phyloP scores from a whole-genome alignment of 768 basidiomycete genomes.

The Boletus reticulatus region DNA sequence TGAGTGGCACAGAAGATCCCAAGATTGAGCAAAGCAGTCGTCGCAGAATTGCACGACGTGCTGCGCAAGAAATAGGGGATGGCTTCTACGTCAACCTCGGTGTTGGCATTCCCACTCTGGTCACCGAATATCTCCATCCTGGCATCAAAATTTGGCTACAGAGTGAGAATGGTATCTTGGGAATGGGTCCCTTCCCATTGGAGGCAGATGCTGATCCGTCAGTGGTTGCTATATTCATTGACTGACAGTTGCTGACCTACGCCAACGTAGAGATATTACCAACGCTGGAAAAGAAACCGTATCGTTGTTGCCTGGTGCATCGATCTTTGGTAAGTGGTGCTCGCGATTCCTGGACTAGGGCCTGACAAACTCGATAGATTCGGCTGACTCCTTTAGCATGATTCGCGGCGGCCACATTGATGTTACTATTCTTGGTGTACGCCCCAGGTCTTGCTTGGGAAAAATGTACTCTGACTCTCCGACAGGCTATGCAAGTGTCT shows the following conservation, averaged over 20 bases:
- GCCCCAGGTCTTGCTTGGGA: conserved; percentile 44
- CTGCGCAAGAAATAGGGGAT: conserved; percentile 84
- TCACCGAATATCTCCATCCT: conserved; percentile 68
- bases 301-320: conserved; percentile 85
- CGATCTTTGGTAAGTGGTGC: conserved; percentile 73
- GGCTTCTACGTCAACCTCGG: conserved; percentile 85
- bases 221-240: conserved; percentile 27
- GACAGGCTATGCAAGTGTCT: conserved; percentile 91
- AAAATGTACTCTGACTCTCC: neutral
- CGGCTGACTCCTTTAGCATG: conserved; percentile 91
- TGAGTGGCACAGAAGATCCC: conserved; percentile 40
- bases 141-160: conserved; percentile 80
- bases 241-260: conserved; percentile 26
- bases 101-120: conserved; percentile 88
- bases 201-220: conserved; percentile 76
- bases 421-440: conserved; percentile 85
- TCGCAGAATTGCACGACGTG: conserved; percentile 75
- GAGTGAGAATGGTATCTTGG: conserved; percentile 85
- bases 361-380: conserved; percentile 42
- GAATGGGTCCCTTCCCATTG: conserved; percentile 84
- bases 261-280: conserved; percentile 71
- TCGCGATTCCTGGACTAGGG: conserved; percentile 21
- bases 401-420: conserved; percentile 95
- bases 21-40: conserved; percentile 53
- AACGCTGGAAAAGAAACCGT: conserved; percentile 94